Conservation (phyloP, 768 basidiomycete genomes). For the Sarcodon sp. region DNA sequence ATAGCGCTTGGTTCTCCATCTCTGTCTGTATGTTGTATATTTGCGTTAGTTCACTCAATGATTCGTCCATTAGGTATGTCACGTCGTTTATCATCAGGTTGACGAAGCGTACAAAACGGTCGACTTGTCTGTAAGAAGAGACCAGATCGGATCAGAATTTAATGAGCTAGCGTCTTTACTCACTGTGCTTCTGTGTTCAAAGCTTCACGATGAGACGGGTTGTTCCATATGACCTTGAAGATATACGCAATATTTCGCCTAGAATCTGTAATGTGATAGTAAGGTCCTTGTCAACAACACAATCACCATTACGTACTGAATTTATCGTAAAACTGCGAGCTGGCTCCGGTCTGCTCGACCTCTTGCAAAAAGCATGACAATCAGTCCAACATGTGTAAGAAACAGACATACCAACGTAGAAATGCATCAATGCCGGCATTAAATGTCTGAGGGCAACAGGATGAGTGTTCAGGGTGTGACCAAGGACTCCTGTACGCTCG, state of each 20-base stretch:
- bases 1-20: slow-evolving; percentile 65
- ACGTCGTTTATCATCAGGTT: slow-evolving; percentile 99
- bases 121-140: slow-evolving; percentile 48
- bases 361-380: slow-evolving; percentile 32
- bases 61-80: slow-evolving; percentile 96
- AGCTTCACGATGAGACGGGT: slow-evolving; percentile 78
- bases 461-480: slow-evolving; percentile 73
- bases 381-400: too few species aligned
- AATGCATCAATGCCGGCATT: slow-evolving; percentile 84
- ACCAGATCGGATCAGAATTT: neutral
- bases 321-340: slow-evolving; percentile 98
- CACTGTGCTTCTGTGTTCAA: slow-evolving; percentile 72
- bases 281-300: slow-evolving; percentile 4
- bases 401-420: slow-evolving; percentile 71
- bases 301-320: slow-evolving; percentile 48
- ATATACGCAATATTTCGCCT: slow-evolving; percentile 83
- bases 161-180: slow-evolving; percentile 12
- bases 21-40: slow-evolving; percentile 80
- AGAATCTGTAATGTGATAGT: slow-evolving; percentile 28
- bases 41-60: slow-evolving; percentile 75
- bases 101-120: slow-evolving; percentile 90
- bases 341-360: slow-evolving; percentile 95
- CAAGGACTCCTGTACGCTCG: slow-evolving; percentile 62
- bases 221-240: slow-evolving; percentile 85
- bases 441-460: slow-evolving; percentile 77